Percentiles rank a stretch among this genome's conserved stretches.
Evolutionary conservation across 306 rosid species (phyloP).

Genomic region (Psophocarpus tetragonolobus): DNA sequence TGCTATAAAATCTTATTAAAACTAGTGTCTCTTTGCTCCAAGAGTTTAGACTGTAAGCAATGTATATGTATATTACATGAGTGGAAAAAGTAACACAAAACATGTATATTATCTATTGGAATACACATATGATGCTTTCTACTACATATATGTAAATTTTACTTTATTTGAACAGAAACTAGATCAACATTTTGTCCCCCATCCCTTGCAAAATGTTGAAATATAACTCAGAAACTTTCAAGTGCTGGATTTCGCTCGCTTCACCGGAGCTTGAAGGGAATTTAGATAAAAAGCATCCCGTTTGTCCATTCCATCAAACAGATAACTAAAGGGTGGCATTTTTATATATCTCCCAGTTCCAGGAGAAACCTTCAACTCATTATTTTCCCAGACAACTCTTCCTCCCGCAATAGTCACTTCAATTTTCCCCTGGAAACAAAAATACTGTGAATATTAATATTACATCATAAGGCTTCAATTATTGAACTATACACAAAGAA

Average conservation of each 20-base stretch:
- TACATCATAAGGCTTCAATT: background rate
- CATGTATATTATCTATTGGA: background rate
- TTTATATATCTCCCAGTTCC: slow-evolving; percentile 53
- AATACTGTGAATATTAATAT: slow-evolving; percentile 11
- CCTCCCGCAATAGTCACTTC: background rate
- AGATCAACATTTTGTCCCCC: background rate
- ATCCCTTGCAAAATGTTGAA: slow-evolving; percentile 20
- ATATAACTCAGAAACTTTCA: slow-evolving; percentile 26
- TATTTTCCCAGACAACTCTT: background rate
- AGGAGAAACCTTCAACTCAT: background rate
- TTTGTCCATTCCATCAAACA: slow-evolving; percentile 71
- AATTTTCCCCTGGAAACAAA: slow-evolving; percentile 21
- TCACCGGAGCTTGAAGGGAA: slow-evolving; percentile 71
- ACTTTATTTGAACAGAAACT: background rate
- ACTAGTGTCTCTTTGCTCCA: background rate
- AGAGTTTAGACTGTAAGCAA: background rate
- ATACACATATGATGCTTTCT: background rate
- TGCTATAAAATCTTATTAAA: background rate
- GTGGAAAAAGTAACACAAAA: background rate
- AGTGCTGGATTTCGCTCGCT: slow-evolving; percentile 48
- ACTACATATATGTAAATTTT: background rate
- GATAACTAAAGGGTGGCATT: slow-evolving; percentile 67
- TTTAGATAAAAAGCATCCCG: slow-evolving; percentile 64
- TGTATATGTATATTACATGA: slow-evolving; percentile 40
- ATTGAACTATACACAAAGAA: background rate